Evolutionary conservation across 2,329 filamentous ascomycete species (phyloP).

Genomic region (Pestalotiopsis sp.): DNA sequence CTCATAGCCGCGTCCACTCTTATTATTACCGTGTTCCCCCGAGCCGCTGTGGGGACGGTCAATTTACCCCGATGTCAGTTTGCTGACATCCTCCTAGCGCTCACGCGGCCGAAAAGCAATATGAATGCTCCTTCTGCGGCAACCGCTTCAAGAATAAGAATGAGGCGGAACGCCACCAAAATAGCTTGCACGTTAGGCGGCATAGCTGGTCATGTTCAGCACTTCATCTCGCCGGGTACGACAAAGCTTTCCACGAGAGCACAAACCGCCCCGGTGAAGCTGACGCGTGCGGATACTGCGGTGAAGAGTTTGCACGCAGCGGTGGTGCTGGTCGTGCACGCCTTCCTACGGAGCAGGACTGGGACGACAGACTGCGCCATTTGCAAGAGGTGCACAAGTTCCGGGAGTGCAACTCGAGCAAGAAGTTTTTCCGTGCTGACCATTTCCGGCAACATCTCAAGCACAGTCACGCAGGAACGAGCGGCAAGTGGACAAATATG

Average conservation of each 20-base stretch:
- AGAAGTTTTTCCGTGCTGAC: constrained; percentile 97
- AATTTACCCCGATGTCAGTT: constrained; percentile 4
- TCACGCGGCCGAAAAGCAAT: constrained; percentile 95
- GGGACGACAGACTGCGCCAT: constrained; percentile 84
- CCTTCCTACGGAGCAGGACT: constrained; percentile 75
- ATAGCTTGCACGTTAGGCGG: constrained; percentile 85
- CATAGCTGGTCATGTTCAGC: constrained; percentile 98
- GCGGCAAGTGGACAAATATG: constrained; percentile 99
- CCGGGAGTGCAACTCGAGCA: constrained; percentile 94
- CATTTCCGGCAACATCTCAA: constrained; percentile 98
- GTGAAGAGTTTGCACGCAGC: constrained; percentile 74
- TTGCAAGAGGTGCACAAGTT: constrained; percentile 93
- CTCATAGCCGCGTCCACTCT: background rate
- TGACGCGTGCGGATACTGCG: constrained; percentile 93
- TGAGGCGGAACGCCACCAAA: constrained; percentile 93
- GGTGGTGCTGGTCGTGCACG: constrained; percentile 42
- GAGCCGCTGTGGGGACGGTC: background rate
- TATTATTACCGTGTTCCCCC: background rate
- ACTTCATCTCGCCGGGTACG: constrained; percentile 62
- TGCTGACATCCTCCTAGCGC: constrained; percentile 33
- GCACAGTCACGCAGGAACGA: constrained; percentile 93
- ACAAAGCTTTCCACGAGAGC: constrained; percentile 85
- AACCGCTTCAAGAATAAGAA: constrained; percentile 99
- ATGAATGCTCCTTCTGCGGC: constrained; percentile 86
- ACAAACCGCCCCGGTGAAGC: constrained; percentile 63